phyloP scores from a whole-genome alignment of 2,329 filamentous ascomycete genomes.

The Colletotrichum melonis region DNA sequence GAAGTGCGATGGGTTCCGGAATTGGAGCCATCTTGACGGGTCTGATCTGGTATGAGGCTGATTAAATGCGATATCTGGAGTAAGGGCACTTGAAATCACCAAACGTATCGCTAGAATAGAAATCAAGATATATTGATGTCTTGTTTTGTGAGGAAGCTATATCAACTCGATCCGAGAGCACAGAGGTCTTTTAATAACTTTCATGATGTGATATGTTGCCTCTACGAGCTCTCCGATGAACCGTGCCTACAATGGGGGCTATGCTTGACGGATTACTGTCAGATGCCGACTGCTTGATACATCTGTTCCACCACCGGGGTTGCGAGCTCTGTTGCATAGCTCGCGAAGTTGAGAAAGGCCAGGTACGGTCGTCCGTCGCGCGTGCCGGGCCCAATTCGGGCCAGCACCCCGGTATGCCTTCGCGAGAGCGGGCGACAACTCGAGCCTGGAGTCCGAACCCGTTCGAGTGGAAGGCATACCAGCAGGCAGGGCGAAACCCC shows the following conservation, averaged over 20 bases:
- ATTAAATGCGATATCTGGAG: not conserved
- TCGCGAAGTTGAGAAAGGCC: not conserved
- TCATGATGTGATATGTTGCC: not conserved
- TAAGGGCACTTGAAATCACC: not conserved
- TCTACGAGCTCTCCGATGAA: not conserved
- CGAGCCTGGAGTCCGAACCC: not conserved
- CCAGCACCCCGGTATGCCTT: not conserved
- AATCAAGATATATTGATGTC: not conserved
- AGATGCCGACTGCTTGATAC: not conserved
- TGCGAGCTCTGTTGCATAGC: too few relatives aligned
- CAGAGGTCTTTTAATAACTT: not conserved
- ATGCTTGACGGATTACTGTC: not conserved
- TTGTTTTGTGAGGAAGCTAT: not conserved
- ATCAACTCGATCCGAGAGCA: not conserved
- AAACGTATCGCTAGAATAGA: not conserved
- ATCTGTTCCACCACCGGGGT: not conserved
- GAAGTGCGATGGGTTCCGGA: conserved; percentile 22
- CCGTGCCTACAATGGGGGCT: not conserved
- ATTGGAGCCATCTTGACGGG: conserved; percentile 9
- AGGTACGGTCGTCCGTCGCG: not conserved
- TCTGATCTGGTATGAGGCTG: not conserved
- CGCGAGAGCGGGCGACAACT: not conserved
- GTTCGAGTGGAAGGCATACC: not conserved
- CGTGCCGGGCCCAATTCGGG: not conserved
- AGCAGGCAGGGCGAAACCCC: not conserved